These are phyloP conservation scores for Casuarina glauca DNA, from an alignment of 306 rosid species.

Conservation along the genomic window DNA sequence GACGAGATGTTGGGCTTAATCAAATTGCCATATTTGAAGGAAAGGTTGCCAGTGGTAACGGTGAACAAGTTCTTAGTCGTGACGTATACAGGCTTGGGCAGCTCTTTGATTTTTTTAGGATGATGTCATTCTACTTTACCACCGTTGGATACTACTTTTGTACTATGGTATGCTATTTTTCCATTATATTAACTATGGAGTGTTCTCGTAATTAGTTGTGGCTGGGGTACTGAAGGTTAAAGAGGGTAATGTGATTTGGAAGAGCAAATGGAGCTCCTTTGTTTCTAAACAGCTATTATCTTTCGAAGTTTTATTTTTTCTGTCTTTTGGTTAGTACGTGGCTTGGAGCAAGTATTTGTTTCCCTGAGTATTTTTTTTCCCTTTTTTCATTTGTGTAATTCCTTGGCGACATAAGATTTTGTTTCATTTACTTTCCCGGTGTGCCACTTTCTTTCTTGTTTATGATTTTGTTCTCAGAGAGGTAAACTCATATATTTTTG, in stretches of 20 bases:
- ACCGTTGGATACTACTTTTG: conserved; percentile 90
- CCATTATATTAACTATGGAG: not conserved
- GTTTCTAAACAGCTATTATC: not conserved
- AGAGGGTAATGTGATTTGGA: not conserved
- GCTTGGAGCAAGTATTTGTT: too few species aligned
- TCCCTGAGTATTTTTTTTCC: too few species aligned
- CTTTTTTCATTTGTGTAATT: too few species aligned
- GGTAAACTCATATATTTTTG: too few species aligned
- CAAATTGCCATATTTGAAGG: conserved; percentile 93
- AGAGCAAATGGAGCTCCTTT: not conserved
- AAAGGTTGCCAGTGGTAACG: conserved; percentile 88
- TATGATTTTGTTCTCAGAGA: too few species aligned
- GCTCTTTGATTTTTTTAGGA: conserved; percentile 93
- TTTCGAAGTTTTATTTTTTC: too few species aligned
- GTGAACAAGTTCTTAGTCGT: conserved; percentile 97
- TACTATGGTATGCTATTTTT: conserved; percentile 67
- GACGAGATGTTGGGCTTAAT: conserved; percentile 95
- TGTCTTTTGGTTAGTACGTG: too few species aligned
- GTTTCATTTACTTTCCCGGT: too few species aligned
- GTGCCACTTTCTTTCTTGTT: too few species aligned
- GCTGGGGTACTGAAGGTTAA: not conserved
- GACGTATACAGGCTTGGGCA: conserved; percentile 97
- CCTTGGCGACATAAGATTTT: too few species aligned
- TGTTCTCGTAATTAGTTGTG: not conserved
- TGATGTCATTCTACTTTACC: conserved; percentile 90